Evolutionary conservation across 257 asterid species (phyloP), one percentile per base, ranked within the genome.

Genomic region (Thymus mandschuricus): DNA sequence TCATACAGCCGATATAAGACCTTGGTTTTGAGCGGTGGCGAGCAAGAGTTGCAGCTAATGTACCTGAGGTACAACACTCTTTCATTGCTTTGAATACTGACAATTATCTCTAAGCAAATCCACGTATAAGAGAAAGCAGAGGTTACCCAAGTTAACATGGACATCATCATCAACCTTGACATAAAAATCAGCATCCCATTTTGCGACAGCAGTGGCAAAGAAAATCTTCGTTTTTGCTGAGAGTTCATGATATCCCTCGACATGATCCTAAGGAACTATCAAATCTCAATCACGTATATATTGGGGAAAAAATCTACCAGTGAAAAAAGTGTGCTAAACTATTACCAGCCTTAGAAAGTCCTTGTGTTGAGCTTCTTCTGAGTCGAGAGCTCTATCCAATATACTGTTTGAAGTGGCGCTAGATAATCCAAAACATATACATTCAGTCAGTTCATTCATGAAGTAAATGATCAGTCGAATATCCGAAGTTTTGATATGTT

Each of bases 121-220:
- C 2, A 10, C 15, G 33, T 10, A 4, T 30, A 15, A 65, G 45
- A 34, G 8, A 9, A 51, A 59, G 55, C 50, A 7, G 48, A 67
- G 60, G 64, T 41, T 72, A 92, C 98, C 98, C 75, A 93, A 82
- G 75, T 93, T 93, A 43, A 93, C 92, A 45, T 90, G 98, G 28
- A 93, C 96, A 66, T 93, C 98, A 71, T 93, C 98, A 75, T 92
- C 98, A 70, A 92, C 98, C 84, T 92, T 92, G 57, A 92, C 87
- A 60, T 90, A 92, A 79, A 90, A 92, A 84, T 92, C 98, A 60
- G 97, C 98, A 84, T 93, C 98, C 98, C 98, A 93, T 69, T 60
- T 86, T 6, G 96, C 89, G 65, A 89, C 92, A 45, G 96, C 98
- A 64, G 97, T 87, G 62, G 96, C 76, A 64, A 93, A 93, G 88